Base-by-base conservation (phyloP, 2,329 filamentous ascomycete species). In the Sclerotinia borealis region DNA sequence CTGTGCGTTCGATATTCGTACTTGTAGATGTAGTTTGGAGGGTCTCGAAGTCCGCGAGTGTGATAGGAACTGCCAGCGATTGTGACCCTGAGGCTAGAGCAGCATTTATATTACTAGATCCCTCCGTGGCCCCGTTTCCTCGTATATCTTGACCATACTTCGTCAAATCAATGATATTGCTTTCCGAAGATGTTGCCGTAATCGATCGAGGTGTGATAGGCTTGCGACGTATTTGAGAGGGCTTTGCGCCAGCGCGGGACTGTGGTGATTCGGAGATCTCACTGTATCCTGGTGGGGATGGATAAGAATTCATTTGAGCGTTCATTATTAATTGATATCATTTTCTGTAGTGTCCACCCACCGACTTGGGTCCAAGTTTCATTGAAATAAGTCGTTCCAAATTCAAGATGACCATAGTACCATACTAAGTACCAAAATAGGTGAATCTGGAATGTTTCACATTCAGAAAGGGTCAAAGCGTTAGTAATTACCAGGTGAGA, bases 271-370 rank as follows among this genome's bases (percentile, higher is more conserved):
- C 22, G 13, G 22, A 51, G 27, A 45, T 39, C 19, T 64, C 62
- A 55, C 45, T 39, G 34, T 67, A 61, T 31, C 58, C 31, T 22
- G 61, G 58, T 22, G 65, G 60, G 13, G 39, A 13, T 29, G 31
- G 31, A 50, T 60, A 29, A 41, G 29, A 25, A 37, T 59, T 49
- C 55, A 65, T 62, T 37, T 25, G 31, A n/a, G 10, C 25, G n/a
- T 50, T 59, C 8, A 37, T 27, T 37, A 22, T 39, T 15, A 29
- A 37, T 59, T 39, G 29, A 37, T 8, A 49, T 37, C 39, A 29
- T 13, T 50, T 34, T 34, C 19, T 9, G 5, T 19, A 7, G 13
- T 45, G 27, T 34, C 11, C 43, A 45, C 13, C 39, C 52, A 11
- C 27, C 4, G 39, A 11, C n/a, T 34, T 25, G 27, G n/a, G 27